Evolutionary conservation across 2,329 filamentous ascomycete genomes (phyloP).

Genomic region (Aspergillus terreus): DNA sequence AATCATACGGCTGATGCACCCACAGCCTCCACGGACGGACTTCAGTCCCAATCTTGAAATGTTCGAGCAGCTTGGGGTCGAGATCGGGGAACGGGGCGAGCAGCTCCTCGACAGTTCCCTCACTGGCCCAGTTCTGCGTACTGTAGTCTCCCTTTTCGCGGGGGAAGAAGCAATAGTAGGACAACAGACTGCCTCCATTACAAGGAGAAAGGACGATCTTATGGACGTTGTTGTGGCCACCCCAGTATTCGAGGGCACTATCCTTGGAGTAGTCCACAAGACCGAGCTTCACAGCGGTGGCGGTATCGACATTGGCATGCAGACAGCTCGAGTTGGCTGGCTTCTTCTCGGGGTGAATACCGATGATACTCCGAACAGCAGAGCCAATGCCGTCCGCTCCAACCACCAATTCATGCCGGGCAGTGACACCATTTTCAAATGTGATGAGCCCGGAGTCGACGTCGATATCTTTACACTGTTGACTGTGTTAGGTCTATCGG

Average conservation of each 20-base stretch:
- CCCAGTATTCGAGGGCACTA: constrained; percentile 66
- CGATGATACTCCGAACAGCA: constrained; percentile 59
- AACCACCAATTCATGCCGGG: constrained; percentile 57
- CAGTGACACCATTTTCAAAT: constrained; percentile 52
- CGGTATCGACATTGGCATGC: constrained; percentile 61
- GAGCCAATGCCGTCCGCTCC: constrained; percentile 68
- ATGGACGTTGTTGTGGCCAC: constrained; percentile 59
- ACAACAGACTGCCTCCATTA: constrained; percentile 61
- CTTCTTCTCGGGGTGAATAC: constrained; percentile 58
- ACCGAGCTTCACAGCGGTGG: constrained; percentile 57
- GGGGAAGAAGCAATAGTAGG: constrained; percentile 69
- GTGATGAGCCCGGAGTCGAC: constrained; percentile 47
- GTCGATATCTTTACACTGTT: constrained; percentile 50
- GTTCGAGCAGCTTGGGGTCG: constrained; percentile 54
- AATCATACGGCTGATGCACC: constrained; percentile 61
- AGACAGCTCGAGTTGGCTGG: constrained; percentile 60
- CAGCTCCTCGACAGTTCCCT: constrained; percentile 54
- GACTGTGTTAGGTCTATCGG: not conserved
- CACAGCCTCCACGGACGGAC: constrained; percentile 65
- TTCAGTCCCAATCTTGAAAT: constrained; percentile 59
- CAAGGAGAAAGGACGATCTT: constrained; percentile 70
- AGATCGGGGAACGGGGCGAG: constrained; percentile 59
- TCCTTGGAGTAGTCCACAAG: constrained; percentile 61
- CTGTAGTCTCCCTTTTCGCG: constrained; percentile 58
- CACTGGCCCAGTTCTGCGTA: constrained; percentile 57